Base-by-base conservation (phyloP, 805 yeast genomes). In the Ogataea degrootiae region DNA sequence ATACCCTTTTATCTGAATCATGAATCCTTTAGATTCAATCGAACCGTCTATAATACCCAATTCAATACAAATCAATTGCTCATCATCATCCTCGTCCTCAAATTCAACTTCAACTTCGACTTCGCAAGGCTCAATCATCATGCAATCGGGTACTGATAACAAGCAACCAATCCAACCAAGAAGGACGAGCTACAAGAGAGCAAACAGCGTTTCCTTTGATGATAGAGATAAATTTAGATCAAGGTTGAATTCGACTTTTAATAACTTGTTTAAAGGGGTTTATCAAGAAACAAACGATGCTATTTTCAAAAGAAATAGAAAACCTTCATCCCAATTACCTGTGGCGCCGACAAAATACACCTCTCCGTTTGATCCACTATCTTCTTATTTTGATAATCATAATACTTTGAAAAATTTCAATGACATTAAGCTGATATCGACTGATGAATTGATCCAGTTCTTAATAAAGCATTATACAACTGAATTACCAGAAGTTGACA, bases 401-500 rank as follows among this genome's bases (percentile, higher is more conserved):
- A 50, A 46, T 36, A 47, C 56, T 17, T n/a, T 57, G 11, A 42
- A 45, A 7, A 31, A 43, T 5, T 39, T 50, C 15, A 37, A 47
- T 5, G 49, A 45, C 9, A 55, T 64, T 39, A 58, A 57, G 26
- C 34, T 62, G 34, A 47, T 65, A 12, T 50, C 62, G 5, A 51
- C 55, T 6, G 60, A 57, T n/a, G 68, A 65, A 45, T 44, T 58
- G 3, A 53, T 58, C 39, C 47, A 50, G 9, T 53, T 59, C 9
- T 48, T 64, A 16, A 45, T 46, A 9, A 47, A 37, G 3, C 60
- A 61, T 29, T 62, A 58, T 39, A 48, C 60, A 1, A 41, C 60
- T 12, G 61, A 56, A 3, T 59, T 83, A 37, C 96, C 97, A 0
- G 77, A 77, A 4, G 83, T 91, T 17, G 76, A 73, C 22, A 59